Evolutionary conservation across 2,329 filamentous ascomycete genomes (phyloP).

Genomic region (Pyricularia pennisetigena): DNA sequence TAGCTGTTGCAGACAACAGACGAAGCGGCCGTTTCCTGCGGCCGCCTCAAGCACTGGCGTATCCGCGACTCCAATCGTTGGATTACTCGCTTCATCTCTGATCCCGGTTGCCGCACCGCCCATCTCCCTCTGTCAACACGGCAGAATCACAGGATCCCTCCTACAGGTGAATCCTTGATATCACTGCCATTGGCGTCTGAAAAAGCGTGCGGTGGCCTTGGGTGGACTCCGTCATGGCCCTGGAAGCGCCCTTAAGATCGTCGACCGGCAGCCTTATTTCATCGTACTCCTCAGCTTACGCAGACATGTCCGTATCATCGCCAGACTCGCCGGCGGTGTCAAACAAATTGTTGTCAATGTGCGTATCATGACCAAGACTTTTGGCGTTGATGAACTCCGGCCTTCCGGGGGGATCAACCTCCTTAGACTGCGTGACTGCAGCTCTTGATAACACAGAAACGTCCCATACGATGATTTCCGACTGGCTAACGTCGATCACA

Average conservation of each 20-base stretch:
- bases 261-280: conserved; percentile 50
- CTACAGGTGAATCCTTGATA: neutral
- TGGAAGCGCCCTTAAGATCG: conserved; percentile 52
- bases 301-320: conserved; percentile 45
- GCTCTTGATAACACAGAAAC: neutral
- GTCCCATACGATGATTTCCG: neutral
- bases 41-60: neutral
- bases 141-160: neutral
- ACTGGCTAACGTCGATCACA: neutral
- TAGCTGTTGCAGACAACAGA: neutral
- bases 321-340: conserved; percentile 36
- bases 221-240: conserved; percentile 35
- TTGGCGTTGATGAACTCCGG: neutral
- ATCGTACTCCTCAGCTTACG: conserved; percentile 36
- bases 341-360: conserved; percentile 42
- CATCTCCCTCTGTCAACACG: neutral
- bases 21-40: neutral
- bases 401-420: neutral
- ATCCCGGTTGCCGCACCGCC: neutral
- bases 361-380: conserved; percentile 17
- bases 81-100: neutral
- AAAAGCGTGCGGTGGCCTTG: neutral
- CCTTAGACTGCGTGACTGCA: neutral
- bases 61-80: neutral
- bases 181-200: neutral